phyloP scores from a whole-genome alignment of 2,329 filamentous ascomycete genomes.

The Teratosphaeria viscida region DNA sequence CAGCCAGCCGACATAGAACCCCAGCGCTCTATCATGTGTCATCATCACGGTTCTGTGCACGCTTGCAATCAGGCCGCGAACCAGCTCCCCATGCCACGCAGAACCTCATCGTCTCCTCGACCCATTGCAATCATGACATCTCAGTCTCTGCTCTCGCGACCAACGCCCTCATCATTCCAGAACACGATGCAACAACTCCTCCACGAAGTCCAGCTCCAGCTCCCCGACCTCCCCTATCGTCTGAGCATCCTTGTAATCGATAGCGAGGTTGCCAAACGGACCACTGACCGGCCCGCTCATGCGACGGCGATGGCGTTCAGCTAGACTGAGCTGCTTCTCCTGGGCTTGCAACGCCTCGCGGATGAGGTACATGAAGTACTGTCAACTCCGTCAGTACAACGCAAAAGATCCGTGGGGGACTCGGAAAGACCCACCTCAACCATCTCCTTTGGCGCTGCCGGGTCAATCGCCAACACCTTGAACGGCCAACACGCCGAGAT shows the following conservation, averaged over 20 bases:
- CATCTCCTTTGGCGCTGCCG: slow-evolving; percentile 13
- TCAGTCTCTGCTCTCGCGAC: background rate
- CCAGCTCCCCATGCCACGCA: background rate
- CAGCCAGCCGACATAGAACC: background rate
- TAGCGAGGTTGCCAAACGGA: slow-evolving; percentile 19
- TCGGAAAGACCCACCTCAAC: slow-evolving; percentile 10
- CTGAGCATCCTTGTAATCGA: slow-evolving; percentile 16
- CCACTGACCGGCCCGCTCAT: slow-evolving; percentile 5
- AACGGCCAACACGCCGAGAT: slow-evolving; percentile 21
- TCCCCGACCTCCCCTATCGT: slow-evolving; percentile 16
- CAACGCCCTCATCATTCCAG: background rate
- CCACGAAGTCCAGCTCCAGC: slow-evolving; percentile 17
- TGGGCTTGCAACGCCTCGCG: slow-evolving; percentile 10
- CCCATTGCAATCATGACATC: background rate
- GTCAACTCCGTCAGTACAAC: background rate
- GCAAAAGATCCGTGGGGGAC: background rate
- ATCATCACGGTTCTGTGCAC: background rate
- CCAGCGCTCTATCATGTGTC: background rate
- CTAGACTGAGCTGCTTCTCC: slow-evolving; percentile 5
- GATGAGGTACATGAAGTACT: slow-evolving; percentile 19
- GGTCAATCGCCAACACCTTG: slow-evolving; percentile 15
- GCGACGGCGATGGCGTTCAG: slow-evolving; percentile 8
- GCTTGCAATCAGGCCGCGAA: background rate
- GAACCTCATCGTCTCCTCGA: background rate
- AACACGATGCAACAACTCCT: slow-evolving; percentile 12